Evolutionary conservation across 208 protist genomes (phyloP), one percentile per base, ranked within the genome.

Genomic region (Wallacemonas sp.): DNA sequence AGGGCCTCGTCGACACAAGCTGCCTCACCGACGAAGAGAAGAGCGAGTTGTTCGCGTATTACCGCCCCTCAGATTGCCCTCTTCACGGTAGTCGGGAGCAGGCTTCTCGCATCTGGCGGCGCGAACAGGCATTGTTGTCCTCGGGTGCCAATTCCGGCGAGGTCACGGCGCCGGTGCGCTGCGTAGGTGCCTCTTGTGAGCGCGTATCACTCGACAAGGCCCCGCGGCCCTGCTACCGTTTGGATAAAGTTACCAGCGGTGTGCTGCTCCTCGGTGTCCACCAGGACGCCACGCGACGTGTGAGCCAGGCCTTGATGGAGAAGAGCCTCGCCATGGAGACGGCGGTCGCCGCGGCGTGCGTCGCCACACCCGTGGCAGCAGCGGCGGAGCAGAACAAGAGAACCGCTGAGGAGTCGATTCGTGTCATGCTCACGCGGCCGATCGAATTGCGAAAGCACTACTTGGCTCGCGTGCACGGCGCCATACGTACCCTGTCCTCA

Each of bases 221-320:
- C 0, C 86, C 84, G 8, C 75, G 90, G 21, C 80, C 90, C 5
- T 95, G 90, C 63, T 82, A 96, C 51, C 75, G 93, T 12, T 75
- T 97, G 2, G 93, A 97, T 68, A 93, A 89, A 63, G 89, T 87
- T 2, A 97, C 93, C 2, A 95, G 86, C 21, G 93, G 93, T 39
- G 77, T 96, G 5, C 64, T 96, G 28, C 70, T 95, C 26, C 66
- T 91, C 19, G 88, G 75, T 14, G 82, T 93, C 14, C 63, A 54
- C 17, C 72, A 70, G 19, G 71, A 62, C 12, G 78, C 90, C 1
- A 80, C 86, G 28, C 70, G 65, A 39, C 78, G 71, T 2, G 73
- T 95, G 21, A 77, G 84, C 22, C 55, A 64, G 27, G 70, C 72
- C 0, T 61, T 95, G 5, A 89, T 86, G 75, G 63, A 51, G 2